Conservation (phyloP, 805 yeast genomes). For the Teunomyces tritomae region DNA sequence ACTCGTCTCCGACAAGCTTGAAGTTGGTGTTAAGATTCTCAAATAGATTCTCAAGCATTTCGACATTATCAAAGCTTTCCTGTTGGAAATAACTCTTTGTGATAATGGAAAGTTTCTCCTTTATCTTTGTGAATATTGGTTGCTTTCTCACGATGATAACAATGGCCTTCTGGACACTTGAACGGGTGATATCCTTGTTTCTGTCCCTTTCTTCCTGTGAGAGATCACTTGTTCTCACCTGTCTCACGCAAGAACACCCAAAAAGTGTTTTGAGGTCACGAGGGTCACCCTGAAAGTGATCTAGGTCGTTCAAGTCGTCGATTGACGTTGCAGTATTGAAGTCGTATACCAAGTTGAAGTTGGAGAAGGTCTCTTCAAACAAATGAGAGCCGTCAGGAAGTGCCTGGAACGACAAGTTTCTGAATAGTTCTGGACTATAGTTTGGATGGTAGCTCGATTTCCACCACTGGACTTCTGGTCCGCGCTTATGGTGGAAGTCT, state of each 20-base stretch:
- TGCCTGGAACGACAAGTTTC: conserved; percentile 88
- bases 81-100: conserved; percentile 86
- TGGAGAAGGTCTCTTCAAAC: conserved; percentile 89
- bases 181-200: conserved; percentile 69
- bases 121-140: conserved; percentile 85
- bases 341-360: conserved; percentile 79
- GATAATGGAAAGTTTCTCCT: conserved; percentile 85
- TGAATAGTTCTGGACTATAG: conserved; percentile 56
- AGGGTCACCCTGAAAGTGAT: conserved; percentile 36
- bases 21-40: conserved; percentile 51
- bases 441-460: conserved; percentile 43
- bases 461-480: conserved; percentile 96
- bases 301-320: conserved; percentile 38
- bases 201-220: conserved; percentile 40
- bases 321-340: conserved; percentile 46
- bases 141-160: conserved; percentile 75
- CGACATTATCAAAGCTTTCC: conserved; percentile 67
- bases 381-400: conserved; percentile 95
- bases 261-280: conserved; percentile 64
- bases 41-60: conserved; percentile 65
- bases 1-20: conserved; percentile 22
- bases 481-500: conserved; percentile 87
- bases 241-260: conserved; percentile 92
- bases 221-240: conserved; percentile 63
- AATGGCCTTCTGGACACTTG: conserved; percentile 87